Percentiles rank a stretch among this genome's conserved stretches.
These are phyloP conservation scores for Eremochloa ophiuroides DNA, from an alignment of 176 grass and related monocot species.

Conservation along the genomic window DNA sequence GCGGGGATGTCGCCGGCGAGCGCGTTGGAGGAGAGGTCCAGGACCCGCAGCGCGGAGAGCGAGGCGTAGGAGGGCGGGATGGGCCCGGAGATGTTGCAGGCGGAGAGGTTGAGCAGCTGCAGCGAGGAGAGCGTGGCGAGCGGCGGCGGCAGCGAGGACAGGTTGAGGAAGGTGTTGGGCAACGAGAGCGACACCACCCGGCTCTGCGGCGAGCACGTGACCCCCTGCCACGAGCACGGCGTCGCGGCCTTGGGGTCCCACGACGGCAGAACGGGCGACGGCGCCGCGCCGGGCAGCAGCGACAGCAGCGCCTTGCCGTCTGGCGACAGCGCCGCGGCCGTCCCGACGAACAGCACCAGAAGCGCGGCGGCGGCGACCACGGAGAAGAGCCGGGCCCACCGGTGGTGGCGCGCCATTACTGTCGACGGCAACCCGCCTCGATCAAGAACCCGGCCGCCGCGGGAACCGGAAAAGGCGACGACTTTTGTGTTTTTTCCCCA, in stretches of 20 bases:
- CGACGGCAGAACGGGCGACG: conserved; percentile 58
- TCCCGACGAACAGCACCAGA: background rate
- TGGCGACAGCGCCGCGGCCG: conserved; percentile 28
- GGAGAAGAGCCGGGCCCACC: background rate
- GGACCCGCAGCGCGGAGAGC: conserved; percentile 61
- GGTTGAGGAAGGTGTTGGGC: conserved; percentile 93
- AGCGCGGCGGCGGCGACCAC: background rate
- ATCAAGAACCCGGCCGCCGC: conserved; percentile 25
- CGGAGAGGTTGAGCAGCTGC: conserved; percentile 93
- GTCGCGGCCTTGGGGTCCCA: conserved; percentile 60
- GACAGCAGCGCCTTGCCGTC: conserved; percentile 72
- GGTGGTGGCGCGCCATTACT: conserved; percentile 23
- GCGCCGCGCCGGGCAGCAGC: conserved; percentile 44
- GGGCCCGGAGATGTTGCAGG: conserved; percentile 71
- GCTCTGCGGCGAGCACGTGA: conserved; percentile 87
- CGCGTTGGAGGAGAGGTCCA: conserved; percentile 94
- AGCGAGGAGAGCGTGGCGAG: conserved; percentile 69
- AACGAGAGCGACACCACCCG: conserved; percentile 80
- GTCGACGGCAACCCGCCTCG: background rate
- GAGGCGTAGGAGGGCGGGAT: conserved; percentile 52
- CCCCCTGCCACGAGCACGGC: conserved; percentile 84
- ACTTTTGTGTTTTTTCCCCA: background rate
- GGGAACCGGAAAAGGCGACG: background rate
- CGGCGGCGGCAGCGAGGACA: conserved; percentile 54
- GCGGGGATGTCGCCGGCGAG: conserved; percentile 53